Evolutionary conservation across 495 filamentous ascomycete species (phyloP), one percentile per base, ranked within the genome.

Genomic region (Peziza echinospora): DNA sequence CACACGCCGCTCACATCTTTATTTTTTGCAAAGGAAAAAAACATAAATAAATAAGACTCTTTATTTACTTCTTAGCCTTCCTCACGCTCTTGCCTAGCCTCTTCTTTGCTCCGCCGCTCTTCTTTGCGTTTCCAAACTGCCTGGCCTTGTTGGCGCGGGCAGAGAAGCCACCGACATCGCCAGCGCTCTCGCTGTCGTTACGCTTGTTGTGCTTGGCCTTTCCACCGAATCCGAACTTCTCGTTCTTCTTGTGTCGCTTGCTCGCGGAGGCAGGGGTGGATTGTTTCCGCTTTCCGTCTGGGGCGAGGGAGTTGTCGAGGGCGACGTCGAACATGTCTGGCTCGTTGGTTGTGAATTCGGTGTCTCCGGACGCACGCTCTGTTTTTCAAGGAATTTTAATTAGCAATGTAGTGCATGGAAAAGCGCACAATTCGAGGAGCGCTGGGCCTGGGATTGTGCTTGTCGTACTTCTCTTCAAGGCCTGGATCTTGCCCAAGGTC

Each of bases 291-390:
- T 45, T 55, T 9, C 50, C 47, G 42, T 42, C 44, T 42, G 50
- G 50, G 50, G 63, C 65, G 41, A 73, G 67, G 47, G 79, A 77
- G 41, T 86, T 76, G 51, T 97, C 89, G 44, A 97, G 77, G 46
- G 78, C 83, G 11, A 97, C 77, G 62, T 94, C 86, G 66, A 97
- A 97, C 53, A 94, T 72, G 60, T 94, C 84, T 37, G 77, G 77
- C 56, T 93, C 85, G 48, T 76, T 74, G 8, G 76, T 76, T 49
- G 70, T 65, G 41, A 37, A 17, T 11, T 67, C 68, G 30, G 67
- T 65, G 54, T 77, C 73, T 47, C 76, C 75, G 53, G 78, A 75
- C 70, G 81, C 78, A 47, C 89, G 82, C 66, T 96, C 87, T 96
- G 58, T 60, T 3, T 30, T 9, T 46, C 2, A 13, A 21, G n/a